A percentile compares a stretch with the other conserved stretches of the same genome.
These are phyloP conservation scores for Osmanthus fragrans DNA, from an alignment of 257 asterid species.

Conservation along the genomic window DNA sequence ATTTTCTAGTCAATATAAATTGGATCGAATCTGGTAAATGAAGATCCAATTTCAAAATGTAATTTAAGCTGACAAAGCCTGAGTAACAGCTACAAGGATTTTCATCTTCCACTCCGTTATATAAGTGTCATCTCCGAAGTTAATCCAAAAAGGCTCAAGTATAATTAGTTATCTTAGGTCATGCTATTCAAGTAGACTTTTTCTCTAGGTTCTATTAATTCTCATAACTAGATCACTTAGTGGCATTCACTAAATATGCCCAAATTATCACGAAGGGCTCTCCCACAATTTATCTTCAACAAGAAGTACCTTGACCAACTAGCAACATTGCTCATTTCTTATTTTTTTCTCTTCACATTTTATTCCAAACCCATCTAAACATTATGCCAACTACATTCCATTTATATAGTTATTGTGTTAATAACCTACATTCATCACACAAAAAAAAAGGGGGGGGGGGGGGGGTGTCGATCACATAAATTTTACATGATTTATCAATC, in stretches of 20 bases:
- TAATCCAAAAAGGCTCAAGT: background rate
- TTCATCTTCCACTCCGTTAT: background rate
- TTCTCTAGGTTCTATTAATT: background rate
- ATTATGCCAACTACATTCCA: background rate
- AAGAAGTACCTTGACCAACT: background rate
- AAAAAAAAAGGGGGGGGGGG: too few species aligned
- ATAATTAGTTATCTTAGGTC: background rate
- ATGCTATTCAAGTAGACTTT: background rate
- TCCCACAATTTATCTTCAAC: background rate
- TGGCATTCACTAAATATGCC: background rate
- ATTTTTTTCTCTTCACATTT: background rate
- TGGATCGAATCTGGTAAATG: background rate
- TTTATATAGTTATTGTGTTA: background rate
- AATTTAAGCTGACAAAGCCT: background rate
- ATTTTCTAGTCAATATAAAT: background rate
- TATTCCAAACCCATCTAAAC: background rate
- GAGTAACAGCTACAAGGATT: background rate
- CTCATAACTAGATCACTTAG: background rate
- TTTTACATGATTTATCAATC: background rate
- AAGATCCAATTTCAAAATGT: background rate
- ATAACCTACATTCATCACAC: too few species aligned
- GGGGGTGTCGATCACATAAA: too few species aligned
- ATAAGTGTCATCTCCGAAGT: background rate
- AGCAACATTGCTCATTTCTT: background rate
- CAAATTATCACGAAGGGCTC: background rate